Percentiles rank a stretch among this genome's conserved stretches.
These are phyloP conservation scores for Dalbergia cultrata DNA, from an alignment of 306 rosid genomes.

Conservation along the genomic window DNA sequence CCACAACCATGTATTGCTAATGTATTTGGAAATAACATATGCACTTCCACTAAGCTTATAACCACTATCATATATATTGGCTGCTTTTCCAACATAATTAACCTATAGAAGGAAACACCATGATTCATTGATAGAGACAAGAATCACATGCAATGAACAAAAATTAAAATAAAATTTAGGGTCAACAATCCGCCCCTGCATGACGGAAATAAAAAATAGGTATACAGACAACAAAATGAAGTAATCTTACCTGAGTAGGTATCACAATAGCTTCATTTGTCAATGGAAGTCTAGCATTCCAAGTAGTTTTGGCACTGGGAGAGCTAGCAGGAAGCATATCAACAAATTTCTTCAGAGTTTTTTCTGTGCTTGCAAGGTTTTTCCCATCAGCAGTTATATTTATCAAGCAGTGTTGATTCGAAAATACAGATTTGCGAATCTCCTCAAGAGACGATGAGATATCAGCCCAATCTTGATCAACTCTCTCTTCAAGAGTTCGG, in stretches of 20 bases:
- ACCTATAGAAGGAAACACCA: conserved; percentile 68
- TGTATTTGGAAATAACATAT: conserved; percentile 88
- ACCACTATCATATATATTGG: conserved; percentile 80
- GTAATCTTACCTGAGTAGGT: conserved; percentile 82
- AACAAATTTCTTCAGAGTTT: conserved; percentile 74
- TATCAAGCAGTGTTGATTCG: conserved; percentile 77
- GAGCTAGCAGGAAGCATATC: conserved; percentile 78
- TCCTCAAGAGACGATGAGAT: conserved; percentile 93
- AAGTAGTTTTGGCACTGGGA: conserved; percentile 55
- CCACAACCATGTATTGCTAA: conserved; percentile 97
- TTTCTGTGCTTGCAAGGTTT: conserved; percentile 63
- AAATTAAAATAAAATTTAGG: conserved; percentile 11
- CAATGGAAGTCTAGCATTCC: conserved; percentile 71
- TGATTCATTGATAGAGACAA: conserved; percentile 38
- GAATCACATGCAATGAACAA: neutral
- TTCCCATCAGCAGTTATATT: conserved; percentile 87
- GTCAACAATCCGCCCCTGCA: conserved; percentile 11
- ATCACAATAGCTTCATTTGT: conserved; percentile 89
- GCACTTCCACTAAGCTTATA: conserved; percentile 91
- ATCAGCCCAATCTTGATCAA: conserved; percentile 85
- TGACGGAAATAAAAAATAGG: conserved; percentile 12
- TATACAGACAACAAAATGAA: conserved; percentile 37
- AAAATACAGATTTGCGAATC: conserved; percentile 81
- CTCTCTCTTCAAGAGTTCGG: conserved; percentile 80
- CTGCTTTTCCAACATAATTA: conserved; percentile 96